Conservation (phyloP, 441 rosid genomes). For the Manihot esculenta region DNA sequence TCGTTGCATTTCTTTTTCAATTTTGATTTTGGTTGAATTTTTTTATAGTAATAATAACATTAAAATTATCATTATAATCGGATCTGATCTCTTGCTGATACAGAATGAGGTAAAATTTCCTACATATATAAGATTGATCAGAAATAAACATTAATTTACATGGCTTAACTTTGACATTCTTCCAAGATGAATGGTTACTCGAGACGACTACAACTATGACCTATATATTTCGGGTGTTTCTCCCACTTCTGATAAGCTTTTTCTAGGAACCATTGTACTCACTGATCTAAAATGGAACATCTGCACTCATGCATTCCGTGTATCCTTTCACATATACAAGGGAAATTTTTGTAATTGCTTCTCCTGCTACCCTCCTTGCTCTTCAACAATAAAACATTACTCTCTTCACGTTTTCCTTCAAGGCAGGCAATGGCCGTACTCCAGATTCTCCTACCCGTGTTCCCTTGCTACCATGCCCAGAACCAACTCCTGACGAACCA, state of each 20-base stretch:
- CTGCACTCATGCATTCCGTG: constrained; percentile 14
- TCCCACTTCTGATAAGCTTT: constrained; percentile 9
- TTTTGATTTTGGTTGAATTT: too few relatives aligned
- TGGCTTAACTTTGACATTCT: constrained; percentile 26
- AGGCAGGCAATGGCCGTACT: constrained; percentile 83
- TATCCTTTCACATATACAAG: constrained; percentile 20
- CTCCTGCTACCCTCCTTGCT: not conserved
- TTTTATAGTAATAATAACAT: too few relatives aligned
- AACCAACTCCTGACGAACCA: constrained; percentile 47
- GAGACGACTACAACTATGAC: constrained; percentile 1
- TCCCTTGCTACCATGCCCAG: constrained; percentile 28
- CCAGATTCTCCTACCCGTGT: constrained; percentile 54
- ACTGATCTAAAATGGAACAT: constrained; percentile 22
- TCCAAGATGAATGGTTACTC: constrained; percentile 7
- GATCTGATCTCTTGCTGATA: not conserved
- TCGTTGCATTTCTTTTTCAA: too few relatives aligned
- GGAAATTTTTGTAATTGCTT: not conserved
- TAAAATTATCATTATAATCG: too few relatives aligned
- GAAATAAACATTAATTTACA: constrained; percentile 41
- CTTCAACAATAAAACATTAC: constrained; percentile 94
- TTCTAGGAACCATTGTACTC: constrained; percentile 18
- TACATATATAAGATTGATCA: constrained; percentile 25
- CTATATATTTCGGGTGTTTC: constrained; percentile 1
- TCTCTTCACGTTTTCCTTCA: constrained; percentile 97
- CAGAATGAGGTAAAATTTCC: constrained; percentile 29